Percentiles rank a stretch among this genome's conserved stretches.
Evolutionary conservation across 2,329 filamentous ascomycete genomes (phyloP).

Genomic region (Tolypocladium tropicale): DNA sequence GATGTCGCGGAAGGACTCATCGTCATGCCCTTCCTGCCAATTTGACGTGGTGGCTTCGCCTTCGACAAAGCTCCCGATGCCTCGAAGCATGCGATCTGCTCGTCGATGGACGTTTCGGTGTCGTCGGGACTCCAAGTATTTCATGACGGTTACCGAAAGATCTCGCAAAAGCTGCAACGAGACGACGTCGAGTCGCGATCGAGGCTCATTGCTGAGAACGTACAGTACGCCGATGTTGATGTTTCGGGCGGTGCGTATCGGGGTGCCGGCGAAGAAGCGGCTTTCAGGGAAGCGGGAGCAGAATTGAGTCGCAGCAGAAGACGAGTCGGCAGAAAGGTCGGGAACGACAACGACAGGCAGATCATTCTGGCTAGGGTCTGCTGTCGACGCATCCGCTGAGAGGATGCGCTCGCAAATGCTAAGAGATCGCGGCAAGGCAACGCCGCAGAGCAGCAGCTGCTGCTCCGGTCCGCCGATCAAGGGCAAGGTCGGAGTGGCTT

Average conservation of each 20-base stretch:
- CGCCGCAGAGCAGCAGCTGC: background rate
- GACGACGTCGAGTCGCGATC: background rate
- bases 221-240: background rate
- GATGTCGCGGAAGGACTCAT: background rate
- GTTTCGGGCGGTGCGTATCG: background rate
- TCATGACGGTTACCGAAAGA: background rate
- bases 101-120: background rate
- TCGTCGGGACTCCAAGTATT: background rate
- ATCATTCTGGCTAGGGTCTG: background rate
- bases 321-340: background rate
- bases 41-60: background rate
- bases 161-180: background rate
- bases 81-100: background rate
- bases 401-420: background rate
- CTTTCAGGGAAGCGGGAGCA: background rate
- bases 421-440: background rate
- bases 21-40: background rate
- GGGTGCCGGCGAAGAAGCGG: background rate
- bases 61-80: background rate
- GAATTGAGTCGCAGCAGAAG: background rate
- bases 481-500: background rate
- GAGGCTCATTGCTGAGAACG: background rate
- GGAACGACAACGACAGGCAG: background rate
- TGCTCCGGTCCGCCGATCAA: background rate
- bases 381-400: background rate